Base-by-base conservation (phyloP, 2,329 filamentous ascomycete species). In the Endoconidiophora polonica region DNA sequence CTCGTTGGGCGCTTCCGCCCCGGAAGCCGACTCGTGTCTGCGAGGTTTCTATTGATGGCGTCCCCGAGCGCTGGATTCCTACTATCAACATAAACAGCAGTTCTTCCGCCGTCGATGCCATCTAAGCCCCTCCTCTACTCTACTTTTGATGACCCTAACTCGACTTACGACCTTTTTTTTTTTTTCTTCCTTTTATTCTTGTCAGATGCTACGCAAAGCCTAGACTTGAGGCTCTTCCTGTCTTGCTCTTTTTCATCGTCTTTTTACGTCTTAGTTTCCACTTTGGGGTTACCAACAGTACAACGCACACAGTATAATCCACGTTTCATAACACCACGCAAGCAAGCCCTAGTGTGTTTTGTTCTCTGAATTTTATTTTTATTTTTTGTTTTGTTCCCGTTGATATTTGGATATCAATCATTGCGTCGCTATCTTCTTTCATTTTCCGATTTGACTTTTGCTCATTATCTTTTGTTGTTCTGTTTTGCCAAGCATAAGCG, bases 1-100 rank as follows among this genome's bases (percentile, higher is more conserved):
- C 79, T n/a, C 72, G 76, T 44, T 80, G 78, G 71, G 73, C 77
- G 5, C 67, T 83, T n/a, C 78, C 79, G 7, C 76, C 79, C n/a
- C 68, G 79, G 55, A 76, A 76, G 59, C 63, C 70, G 37, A 63
- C 64, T 37, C 74, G 68, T 58, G 66, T 69, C 9, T 79, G 80
- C 61, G 70, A 72, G 53, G 68, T 79, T 54, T 68, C 73, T 37
- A 57, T 68, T 36, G 71, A 77, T 54, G 77, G 77, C 24, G 70
- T 81, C 33, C 77, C 77, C 18, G 65, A 68, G 18, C 67, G 77
- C 57, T 81, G 77, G 77, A 66, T 76, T 42, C 39, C 44, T 5
- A 44, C 23, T 26, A 20, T 46, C 7, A 26, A 3, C 12, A 5
- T 33, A 3, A 7, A 12, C 29, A 5, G 29, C 29, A 12, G 29